Base-by-base conservation (phyloP, 768 basidiomycete species). In the Trametes villosa region DNA sequence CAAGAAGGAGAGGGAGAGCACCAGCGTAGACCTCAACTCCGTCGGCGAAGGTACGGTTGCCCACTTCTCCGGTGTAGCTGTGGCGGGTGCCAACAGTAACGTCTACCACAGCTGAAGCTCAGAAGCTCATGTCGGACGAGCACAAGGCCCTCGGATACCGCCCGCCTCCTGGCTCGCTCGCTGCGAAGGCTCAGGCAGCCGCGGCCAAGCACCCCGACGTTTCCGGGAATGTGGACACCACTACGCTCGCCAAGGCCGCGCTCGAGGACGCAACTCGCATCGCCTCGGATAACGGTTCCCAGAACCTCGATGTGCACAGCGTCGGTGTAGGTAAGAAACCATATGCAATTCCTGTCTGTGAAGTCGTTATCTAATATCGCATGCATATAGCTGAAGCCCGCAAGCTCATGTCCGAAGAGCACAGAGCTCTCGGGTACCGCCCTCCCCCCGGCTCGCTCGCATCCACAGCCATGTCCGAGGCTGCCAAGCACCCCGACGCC, bases 121-220 rank as follows among this genome's bases (percentile, higher is more conserved):
- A 70, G 34, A 73, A 68, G 52, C 54, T 76, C 53, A 73, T 74
- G 74, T 75, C 74, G 2, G 69, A 70, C 24, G 75, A 76, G 58
- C 75, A 76, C 68, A 72, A 72, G 42, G 72, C 72, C 0, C 65
- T 77, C 18, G 76, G 75, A 5, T 75, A 74, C 59, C 72, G 71
- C 4, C 75, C 76, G 1, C 75, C 75, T 13, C 62, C 71, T 13
- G 75, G 72, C 33, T 75, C 74, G 24, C 70, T 76, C 30, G 76
- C 75, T 5, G 71, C 75, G 5, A 60, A 72, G 22, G 75, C 75
- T 2, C 75, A 76, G 56, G 56, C 70, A 9, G 72, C 69, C 13
- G 74, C 76, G 8, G 69, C 75, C 2, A 73, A 71, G 52, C 74
- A 75, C 56, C 74, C 69, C 4, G 50, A 62, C 27, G 60, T 65